These are phyloP conservation scores for Solanum chacoense DNA, from an alignment of 305 asterid species.

Conservation along the genomic window DNA sequence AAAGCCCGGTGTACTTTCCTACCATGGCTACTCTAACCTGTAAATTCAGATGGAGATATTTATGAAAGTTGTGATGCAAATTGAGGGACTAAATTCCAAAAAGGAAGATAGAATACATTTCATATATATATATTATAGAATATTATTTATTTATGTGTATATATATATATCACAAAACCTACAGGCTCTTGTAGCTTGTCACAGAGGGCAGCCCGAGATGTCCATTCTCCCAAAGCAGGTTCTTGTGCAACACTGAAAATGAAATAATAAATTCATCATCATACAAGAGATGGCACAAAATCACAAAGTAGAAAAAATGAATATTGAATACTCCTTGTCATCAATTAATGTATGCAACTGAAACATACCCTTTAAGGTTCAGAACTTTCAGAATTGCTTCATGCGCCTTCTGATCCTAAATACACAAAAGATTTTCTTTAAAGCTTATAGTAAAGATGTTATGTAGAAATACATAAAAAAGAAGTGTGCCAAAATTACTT, in stretches of 20 bases:
- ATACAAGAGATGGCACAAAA: conserved; percentile 7
- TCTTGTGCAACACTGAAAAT: conserved; percentile 39
- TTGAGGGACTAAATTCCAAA: background rate
- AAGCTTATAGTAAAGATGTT: background rate
- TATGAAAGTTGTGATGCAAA: background rate
- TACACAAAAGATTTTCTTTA: background rate
- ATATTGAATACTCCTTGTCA: background rate
- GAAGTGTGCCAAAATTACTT: conserved; percentile 11
- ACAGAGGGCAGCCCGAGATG: conserved; percentile 56
- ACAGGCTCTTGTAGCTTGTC: conserved; percentile 64
- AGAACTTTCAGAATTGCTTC: conserved; percentile 74
- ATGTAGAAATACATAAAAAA: background rate
- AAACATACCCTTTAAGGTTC: conserved; percentile 46
- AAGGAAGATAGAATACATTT: conserved; percentile 1
- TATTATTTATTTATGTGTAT: background rate
- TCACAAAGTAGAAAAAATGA: background rate
- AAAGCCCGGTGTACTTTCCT: conserved; percentile 78
- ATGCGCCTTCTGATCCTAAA: conserved; percentile 86
- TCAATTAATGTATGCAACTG: background rate
- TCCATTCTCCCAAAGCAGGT: conserved; percentile 78
- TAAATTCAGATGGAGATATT: conserved; percentile 9
- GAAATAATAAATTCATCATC: background rate
- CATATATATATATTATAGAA: background rate
- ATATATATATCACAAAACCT: conserved; percentile 11
- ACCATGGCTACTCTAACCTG: conserved; percentile 94